Evolutionary conservation across 75 land plant genomes (phyloP), one percentile per base, ranked within the genome.

Genomic region (Selaginella moellendorffii): DNA sequence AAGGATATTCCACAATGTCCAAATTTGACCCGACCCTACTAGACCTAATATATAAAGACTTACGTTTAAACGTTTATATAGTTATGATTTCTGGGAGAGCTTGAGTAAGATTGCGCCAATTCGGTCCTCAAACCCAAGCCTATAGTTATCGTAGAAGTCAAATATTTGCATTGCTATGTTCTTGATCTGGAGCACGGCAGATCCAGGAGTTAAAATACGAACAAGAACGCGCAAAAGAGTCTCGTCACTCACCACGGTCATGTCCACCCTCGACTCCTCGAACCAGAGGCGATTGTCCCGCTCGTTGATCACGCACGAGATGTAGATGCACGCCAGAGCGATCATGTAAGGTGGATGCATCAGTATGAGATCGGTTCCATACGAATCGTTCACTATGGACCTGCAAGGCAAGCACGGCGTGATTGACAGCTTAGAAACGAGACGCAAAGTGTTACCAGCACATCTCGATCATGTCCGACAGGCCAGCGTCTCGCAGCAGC

Each of bases 241-340:
- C n/a, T n/a, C n/a, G n/a, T n/a, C 5, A 36, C 90, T 72, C 74
- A 93, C 98, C 81, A 77, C 80, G 71, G 88, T 89, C 96, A 93
- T 88, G 63, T 93, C 98, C 56, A 83, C 96, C 5, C 90, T 82
- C 28, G 88, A 89, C 69, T 93, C 98, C 71, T 93, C 98, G 72
- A 93, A 93, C 98, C 98, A 93, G 27, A 82, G 56, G n/a, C 83
- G 79, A 10, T 77, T 80, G 42, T 93, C 96, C 59, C 78, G 88
- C 1, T 93, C 98, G 65, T 80, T 82, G 46, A 79, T 63, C 2
- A 82, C 90, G 52, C 96, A 77, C 23, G 90, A 86, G 73, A 93
- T 80, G 54, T 85, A 88, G 53, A 93, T 89, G 75, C 98, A 88
- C 26, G 98, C 95, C 52, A 93, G 67, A n/a, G 98, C 87, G 28